A percentile compares a stretch with the other conserved stretches of the same genome.
Evolutionary conservation across 306 rosid species (phyloP).

Genomic region (Pueraria montana): DNA sequence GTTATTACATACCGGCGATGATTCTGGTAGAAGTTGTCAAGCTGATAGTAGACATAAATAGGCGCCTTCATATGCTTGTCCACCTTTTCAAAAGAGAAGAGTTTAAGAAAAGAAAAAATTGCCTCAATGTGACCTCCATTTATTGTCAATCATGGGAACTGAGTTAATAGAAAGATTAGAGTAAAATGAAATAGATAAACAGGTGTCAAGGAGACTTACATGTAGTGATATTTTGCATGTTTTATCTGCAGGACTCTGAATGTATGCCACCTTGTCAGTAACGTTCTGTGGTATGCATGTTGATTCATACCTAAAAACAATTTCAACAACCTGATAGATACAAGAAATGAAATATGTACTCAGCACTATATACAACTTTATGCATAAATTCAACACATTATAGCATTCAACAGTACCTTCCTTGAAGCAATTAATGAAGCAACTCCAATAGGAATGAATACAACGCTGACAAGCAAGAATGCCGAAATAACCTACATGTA

Average conservation of each 20-base stretch:
- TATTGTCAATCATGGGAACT: slow-evolving; percentile 1
- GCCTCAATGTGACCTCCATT: slow-evolving; percentile 1
- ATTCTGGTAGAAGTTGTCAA: slow-evolving; percentile 94
- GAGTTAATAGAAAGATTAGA: neutral
- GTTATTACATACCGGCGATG: slow-evolving; percentile 77
- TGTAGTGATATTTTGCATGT: slow-evolving; percentile 53
- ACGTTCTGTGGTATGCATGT: slow-evolving; percentile 50
- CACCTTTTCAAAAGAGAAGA: slow-evolving; percentile 59
- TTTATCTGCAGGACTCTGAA: slow-evolving; percentile 58
- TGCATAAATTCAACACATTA: slow-evolving; percentile 25
- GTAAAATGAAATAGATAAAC: slow-evolving; percentile 5
- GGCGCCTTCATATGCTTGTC: slow-evolving; percentile 78
- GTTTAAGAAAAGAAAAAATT: slow-evolving; percentile 30
- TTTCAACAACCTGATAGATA: slow-evolving; percentile 76
- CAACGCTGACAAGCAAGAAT: slow-evolving; percentile 79
- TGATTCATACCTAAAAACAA: slow-evolving; percentile 75
- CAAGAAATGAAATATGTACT: slow-evolving; percentile 46
- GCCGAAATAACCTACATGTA: slow-evolving; percentile 84
- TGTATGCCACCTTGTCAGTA: slow-evolving; percentile 62
- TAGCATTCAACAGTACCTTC: slow-evolving; percentile 60
- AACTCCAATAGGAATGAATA: slow-evolving; percentile 89
- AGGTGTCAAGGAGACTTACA: slow-evolving; percentile 47
- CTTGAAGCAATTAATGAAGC: slow-evolving; percentile 83
- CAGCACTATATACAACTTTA: slow-evolving; percentile 46
- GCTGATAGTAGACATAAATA: slow-evolving; percentile 86